Evolutionary conservation across 164 flowering plant genomes (phyloP).

Genomic region (Houttuynia cordata): DNA sequence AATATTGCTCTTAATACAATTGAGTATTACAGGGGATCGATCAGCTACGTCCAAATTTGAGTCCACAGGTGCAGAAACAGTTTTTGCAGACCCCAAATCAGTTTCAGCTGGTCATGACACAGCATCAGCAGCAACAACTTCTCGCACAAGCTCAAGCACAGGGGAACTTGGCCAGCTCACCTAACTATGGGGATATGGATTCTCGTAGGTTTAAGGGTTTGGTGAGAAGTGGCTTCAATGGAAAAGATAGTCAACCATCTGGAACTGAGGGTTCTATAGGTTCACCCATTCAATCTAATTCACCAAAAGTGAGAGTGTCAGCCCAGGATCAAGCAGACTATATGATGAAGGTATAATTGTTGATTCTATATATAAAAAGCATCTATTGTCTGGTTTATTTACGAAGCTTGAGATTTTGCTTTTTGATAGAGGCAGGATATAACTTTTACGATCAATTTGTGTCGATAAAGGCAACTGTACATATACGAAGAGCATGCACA

Average conservation of each 20-base stretch:
- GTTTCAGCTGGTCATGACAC: constrained; percentile 26
- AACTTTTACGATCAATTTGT: no score
- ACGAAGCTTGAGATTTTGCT: no score
- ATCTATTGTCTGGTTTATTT: not conserved
- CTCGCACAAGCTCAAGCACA: constrained; percentile 76
- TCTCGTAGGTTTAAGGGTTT: constrained; percentile 45
- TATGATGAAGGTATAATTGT: constrained; percentile 17
- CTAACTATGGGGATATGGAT: constrained; percentile 52
- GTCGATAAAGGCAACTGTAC: no score
- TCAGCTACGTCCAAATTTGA: constrained; percentile 46
- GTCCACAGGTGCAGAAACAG: constrained; percentile 63
- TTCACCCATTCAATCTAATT: constrained; percentile 69
- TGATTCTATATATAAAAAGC: not conserved
- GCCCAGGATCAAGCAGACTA: constrained; percentile 24
- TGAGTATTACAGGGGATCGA: constrained; percentile 54
- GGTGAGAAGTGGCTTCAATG: constrained; percentile 48
- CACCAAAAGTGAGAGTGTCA: constrained; percentile 49
- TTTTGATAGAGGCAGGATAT: no score
- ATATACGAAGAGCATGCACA: no score
- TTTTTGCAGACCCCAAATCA: constrained; percentile 51
- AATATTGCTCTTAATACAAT: not conserved
- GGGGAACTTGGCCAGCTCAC: constrained; percentile 46
- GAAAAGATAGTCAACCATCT: constrained; percentile 59
- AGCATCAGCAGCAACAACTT: constrained; percentile 57
- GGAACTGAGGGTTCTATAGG: constrained; percentile 80